Evolutionary conservation across 2,329 filamentous ascomycete genomes (phyloP).

Genomic region (Fusarium sp.): DNA sequence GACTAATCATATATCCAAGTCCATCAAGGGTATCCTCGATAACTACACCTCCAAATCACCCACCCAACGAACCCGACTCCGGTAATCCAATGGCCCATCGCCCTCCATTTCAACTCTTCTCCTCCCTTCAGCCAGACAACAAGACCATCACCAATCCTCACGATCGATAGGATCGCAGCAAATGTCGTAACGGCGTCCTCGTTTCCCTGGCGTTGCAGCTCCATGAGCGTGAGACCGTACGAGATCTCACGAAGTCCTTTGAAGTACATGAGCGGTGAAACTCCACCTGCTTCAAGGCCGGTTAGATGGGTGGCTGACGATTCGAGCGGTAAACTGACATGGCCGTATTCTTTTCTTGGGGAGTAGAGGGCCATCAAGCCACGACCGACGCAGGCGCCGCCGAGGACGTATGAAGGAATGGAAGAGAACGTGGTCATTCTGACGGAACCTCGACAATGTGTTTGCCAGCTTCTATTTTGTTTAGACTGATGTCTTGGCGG

Average conservation of each 20-base stretch:
- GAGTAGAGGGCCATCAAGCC: constrained; percentile 42
- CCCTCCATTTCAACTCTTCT: constrained; percentile 35
- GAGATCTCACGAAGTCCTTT: constrained; percentile 51
- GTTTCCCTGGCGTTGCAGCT: constrained; percentile 47
- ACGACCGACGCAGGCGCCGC: constrained; percentile 40
- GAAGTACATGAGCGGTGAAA: constrained; percentile 52
- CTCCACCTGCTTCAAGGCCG: not conserved
- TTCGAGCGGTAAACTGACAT: constrained; percentile 44
- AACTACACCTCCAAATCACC: constrained; percentile 42
- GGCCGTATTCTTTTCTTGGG: constrained; percentile 40
- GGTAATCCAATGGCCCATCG: constrained; percentile 45
- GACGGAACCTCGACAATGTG: not conserved
- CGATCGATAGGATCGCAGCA: constrained; percentile 45
- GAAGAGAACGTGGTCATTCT: constrained; percentile 42
- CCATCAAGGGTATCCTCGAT: not conserved
- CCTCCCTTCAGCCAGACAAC: constrained; percentile 50
- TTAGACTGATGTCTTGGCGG: not conserved
- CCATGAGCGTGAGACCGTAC: constrained; percentile 47
- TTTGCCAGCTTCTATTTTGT: not conserved
- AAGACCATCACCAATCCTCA: constrained; percentile 49
- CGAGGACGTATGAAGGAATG: constrained; percentile 39
- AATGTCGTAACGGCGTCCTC: constrained; percentile 47
- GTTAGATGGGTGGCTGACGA: not conserved
- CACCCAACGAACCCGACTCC: constrained; percentile 42
- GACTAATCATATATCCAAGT: not conserved